These are phyloP conservation scores for Ogataea trehaloabstinens DNA, from an alignment of 805 yeast genomes.

Conservation along the genomic window DNA sequence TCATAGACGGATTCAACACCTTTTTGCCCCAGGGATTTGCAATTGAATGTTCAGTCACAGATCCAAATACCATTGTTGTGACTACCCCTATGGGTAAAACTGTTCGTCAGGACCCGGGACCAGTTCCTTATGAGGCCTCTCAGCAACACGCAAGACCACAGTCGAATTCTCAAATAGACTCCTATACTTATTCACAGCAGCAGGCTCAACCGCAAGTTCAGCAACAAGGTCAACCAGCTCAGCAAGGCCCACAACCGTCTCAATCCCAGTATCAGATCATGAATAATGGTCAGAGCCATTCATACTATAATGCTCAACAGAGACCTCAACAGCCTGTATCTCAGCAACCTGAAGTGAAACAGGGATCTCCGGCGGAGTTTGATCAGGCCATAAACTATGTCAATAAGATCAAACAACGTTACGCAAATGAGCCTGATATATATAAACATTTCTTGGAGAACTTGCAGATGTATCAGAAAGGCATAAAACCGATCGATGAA, in stretches of 20 bases:
- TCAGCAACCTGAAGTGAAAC: conserved; percentile 25
- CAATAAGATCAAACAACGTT: conserved; percentile 91
- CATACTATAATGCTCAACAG: conserved; percentile 18
- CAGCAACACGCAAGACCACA: conserved; percentile 29
- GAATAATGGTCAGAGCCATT: conserved; percentile 13
- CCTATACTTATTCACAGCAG: conserved; percentile 14
- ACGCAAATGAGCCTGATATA: conserved; percentile 90
- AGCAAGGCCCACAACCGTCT: conserved; percentile 12
- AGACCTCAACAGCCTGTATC: conserved; percentile 19
- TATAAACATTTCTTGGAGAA: conserved; percentile 94
- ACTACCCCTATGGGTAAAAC: conserved; percentile 95
- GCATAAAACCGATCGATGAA: conserved; percentile 91
- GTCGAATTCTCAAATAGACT: conserved; percentile 20
- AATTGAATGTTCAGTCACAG: conserved; percentile 90
- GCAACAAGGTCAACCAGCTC: conserved; percentile 16
- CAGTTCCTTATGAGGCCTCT: conserved; percentile 24
- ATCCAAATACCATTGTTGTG: conserved; percentile 88
- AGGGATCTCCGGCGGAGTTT: conserved; percentile 81
- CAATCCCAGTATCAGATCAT: conserved; percentile 21
- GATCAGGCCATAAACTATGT: conserved; percentile 96
- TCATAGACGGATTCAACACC: conserved; percentile 97
- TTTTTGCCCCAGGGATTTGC: conserved; percentile 95
- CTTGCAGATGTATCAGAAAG: conserved; percentile 93
- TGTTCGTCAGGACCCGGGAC: conserved; percentile 57
- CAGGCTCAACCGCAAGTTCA: conserved; percentile 16